A percentile compares a stretch with the other conserved stretches of the same genome.
phyloP scores from a whole-genome alignment of 208 protist genomes.

The Crithidia sp. region DNA sequence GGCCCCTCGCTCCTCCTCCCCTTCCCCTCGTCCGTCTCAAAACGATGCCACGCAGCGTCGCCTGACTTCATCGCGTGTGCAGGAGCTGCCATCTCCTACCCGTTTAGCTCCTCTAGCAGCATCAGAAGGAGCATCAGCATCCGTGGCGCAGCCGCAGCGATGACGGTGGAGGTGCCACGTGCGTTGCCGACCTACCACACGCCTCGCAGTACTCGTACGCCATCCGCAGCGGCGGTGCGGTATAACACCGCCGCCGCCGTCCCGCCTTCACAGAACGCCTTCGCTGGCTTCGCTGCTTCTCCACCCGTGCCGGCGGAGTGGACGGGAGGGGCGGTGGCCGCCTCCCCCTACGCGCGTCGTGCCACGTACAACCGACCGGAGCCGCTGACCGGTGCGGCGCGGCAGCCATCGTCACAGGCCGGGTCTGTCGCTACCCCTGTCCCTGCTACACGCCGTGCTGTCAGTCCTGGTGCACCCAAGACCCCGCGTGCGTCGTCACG shows the following conservation, averaged over 20 bases:
- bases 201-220: not conserved
- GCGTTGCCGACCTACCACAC: conserved; percentile 2
- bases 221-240: not conserved
- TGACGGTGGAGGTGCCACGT: not conserved
- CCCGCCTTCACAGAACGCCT: not conserved
- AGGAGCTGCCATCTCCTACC: conserved; percentile 12
- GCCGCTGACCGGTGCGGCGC: too few relatives aligned
- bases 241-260: not conserved
- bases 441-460: not conserved
- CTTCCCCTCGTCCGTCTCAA: not conserved
- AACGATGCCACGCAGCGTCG: not conserved
- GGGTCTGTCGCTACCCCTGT: not conserved
- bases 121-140: not conserved
- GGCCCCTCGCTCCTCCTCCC: not conserved
- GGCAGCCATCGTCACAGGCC: too few relatives aligned
- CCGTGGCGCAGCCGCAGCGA: not conserved
- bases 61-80: not conserved
- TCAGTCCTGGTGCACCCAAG: too few relatives aligned
- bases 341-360: conserved; percentile 1
- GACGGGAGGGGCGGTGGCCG: not conserved
- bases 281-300: not conserved
- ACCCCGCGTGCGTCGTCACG: not conserved
- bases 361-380: conserved; percentile 3
- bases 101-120: not conserved
- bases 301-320: not conserved